These are phyloP conservation scores for Aspergillus ellipticus DNA, from an alignment of 495 filamentous ascomycete genomes.

Conservation along the genomic window DNA sequence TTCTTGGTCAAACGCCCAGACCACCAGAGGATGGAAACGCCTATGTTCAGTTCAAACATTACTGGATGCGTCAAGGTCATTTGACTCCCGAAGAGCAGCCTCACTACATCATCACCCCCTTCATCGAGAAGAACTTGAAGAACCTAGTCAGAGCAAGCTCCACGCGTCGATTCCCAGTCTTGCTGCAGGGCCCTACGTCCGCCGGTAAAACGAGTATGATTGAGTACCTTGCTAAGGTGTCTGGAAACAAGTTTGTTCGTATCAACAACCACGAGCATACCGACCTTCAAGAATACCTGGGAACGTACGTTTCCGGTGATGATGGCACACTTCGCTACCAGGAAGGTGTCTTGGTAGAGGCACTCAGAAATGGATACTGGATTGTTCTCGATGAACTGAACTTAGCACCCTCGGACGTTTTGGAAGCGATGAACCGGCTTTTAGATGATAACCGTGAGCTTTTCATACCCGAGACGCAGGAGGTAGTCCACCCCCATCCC, in stretches of 20 bases:
- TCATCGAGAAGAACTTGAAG: constrained; percentile 87
- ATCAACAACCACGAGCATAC: constrained; percentile 99
- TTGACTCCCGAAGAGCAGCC: constrained; percentile 63
- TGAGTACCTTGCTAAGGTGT: constrained; percentile 91
- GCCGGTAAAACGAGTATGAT: constrained; percentile 99
- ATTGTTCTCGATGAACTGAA: constrained; percentile 98
- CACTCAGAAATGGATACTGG: constrained; percentile 90
- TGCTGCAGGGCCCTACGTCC: constrained; percentile 97
- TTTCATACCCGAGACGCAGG: constrained; percentile 94
- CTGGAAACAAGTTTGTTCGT: constrained; percentile 92
- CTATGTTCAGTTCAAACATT: constrained; percentile 87
- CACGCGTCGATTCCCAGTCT: constrained; percentile 83
- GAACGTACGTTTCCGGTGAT: constrained; percentile 82
- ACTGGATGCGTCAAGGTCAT: constrained; percentile 81
- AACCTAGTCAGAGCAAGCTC: constrained; percentile 91
- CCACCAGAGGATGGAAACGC: constrained; percentile 68
- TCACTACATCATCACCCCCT: constrained; percentile 95
- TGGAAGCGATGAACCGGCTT: constrained; percentile 91
- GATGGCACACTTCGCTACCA: constrained; percentile 85
- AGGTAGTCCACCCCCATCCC: constrained; percentile 81
- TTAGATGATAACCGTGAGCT: constrained; percentile 98
- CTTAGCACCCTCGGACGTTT: constrained; percentile 89
- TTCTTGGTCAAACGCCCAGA: constrained; percentile 70
- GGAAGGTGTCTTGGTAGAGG: constrained; percentile 91
- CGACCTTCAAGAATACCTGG: constrained; percentile 95